These are phyloP conservation scores for Calonectria leucothoes DNA, from an alignment of 2,329 filamentous ascomycete species.

Conservation along the genomic window DNA sequence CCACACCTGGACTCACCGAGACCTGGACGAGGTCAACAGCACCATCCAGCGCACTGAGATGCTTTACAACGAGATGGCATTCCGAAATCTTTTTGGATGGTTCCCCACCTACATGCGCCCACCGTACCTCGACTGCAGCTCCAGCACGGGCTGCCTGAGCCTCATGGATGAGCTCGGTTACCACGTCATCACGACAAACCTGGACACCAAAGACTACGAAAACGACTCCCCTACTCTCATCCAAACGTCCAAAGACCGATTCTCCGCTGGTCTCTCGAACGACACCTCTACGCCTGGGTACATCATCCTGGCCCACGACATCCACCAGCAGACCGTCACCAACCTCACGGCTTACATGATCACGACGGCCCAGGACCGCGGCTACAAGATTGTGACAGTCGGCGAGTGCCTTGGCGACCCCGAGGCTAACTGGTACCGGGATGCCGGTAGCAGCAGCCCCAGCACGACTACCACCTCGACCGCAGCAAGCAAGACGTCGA, in stretches of 20 bases:
- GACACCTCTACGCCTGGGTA: constrained; percentile 47
- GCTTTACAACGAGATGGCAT: constrained; percentile 55
- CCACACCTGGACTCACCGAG: constrained; percentile 58
- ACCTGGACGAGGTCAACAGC: constrained; percentile 49
- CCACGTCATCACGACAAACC: constrained; percentile 66
- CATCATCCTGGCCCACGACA: constrained; percentile 65
- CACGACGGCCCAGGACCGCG: constrained; percentile 50
- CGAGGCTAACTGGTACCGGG: constrained; percentile 61
- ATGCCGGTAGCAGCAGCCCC: constrained; percentile 15
- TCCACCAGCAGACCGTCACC: constrained; percentile 58
- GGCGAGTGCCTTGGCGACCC: constrained; percentile 68
- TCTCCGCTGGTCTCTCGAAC: constrained; percentile 48
- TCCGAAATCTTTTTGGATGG: constrained; percentile 53
- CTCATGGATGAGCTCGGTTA: constrained; percentile 59
- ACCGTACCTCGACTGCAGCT: constrained; percentile 55
- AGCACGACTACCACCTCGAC: constrained; percentile 11
- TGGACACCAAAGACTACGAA: constrained; percentile 71
- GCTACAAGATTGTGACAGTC: constrained; percentile 61
- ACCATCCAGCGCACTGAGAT: constrained; percentile 51
- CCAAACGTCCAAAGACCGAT: constrained; percentile 54
- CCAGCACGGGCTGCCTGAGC: constrained; percentile 49
- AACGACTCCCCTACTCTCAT: constrained; percentile 62
- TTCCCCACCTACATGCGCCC: constrained; percentile 56
- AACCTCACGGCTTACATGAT: constrained; percentile 57
- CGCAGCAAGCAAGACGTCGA: constrained; percentile 3